These are phyloP conservation scores for Populus pruinosa DNA, from an alignment of 345 rosid species.

Conservation along the genomic window DNA sequence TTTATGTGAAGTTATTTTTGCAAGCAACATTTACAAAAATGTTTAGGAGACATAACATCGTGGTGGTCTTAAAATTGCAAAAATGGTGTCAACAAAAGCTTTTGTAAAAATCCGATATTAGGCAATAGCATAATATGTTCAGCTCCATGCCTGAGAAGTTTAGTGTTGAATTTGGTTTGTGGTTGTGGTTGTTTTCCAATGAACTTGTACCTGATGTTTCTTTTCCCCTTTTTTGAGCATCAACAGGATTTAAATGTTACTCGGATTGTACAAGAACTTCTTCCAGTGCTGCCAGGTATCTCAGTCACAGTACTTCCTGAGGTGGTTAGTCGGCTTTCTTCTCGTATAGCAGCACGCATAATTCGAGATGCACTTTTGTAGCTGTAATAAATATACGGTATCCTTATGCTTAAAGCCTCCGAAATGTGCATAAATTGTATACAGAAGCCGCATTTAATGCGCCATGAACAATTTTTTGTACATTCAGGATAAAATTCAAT, in stretches of 20 bases:
- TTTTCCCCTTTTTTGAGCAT: background rate
- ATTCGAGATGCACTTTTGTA: constrained; percentile 68
- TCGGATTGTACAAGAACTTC: constrained; percentile 55
- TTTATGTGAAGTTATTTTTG: background rate
- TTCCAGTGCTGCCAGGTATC: constrained; percentile 78
- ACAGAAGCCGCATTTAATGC: background rate
- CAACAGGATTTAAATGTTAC: constrained; percentile 53
- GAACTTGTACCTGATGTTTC: background rate
- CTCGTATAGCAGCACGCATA: constrained; percentile 69
- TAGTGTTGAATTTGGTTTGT: background rate
- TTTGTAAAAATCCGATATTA: background rate
- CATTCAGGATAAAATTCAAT: background rate
- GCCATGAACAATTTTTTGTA: background rate
- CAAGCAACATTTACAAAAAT: background rate
- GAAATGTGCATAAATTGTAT: constrained; percentile 8
- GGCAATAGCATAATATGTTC: background rate
- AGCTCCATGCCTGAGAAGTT: background rate
- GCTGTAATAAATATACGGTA: background rate
- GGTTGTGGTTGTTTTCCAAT: background rate
- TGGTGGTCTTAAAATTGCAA: too few species aligned
- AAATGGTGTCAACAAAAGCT: background rate
- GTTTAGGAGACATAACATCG: background rate
- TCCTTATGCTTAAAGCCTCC: background rate
- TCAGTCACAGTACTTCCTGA: constrained; percentile 74
- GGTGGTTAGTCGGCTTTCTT: constrained; percentile 63